These are phyloP conservation scores for Cladosporium sp. DNA, from an alignment of 2,329 filamentous ascomycete genomes.

Conservation along the genomic window DNA sequence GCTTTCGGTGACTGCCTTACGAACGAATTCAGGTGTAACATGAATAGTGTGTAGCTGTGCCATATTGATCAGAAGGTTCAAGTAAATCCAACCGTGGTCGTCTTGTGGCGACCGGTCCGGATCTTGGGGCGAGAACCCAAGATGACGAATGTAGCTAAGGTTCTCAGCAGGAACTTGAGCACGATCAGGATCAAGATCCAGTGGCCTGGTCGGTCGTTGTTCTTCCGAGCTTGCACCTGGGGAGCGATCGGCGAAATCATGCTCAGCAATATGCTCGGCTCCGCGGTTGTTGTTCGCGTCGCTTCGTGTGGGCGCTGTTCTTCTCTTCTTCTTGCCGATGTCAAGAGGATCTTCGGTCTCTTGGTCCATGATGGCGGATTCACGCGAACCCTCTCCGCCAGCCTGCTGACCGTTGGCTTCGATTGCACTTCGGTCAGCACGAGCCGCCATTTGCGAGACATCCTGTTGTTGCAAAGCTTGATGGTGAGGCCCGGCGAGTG, in stretches of 20 bases:
- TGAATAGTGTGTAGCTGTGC: conserved; percentile 83
- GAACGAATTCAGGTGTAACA: conserved; percentile 73
- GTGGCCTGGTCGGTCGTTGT: conserved; percentile 71
- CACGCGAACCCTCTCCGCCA: conserved; percentile 40
- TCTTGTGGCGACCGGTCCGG: conserved; percentile 52
- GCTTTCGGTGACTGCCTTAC: conserved; percentile 64
- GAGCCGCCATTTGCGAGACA: conserved; percentile 52
- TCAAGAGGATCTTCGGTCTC: conserved; percentile 23
- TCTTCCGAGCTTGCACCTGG: conserved; percentile 38
- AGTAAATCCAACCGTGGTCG: conserved; percentile 75
- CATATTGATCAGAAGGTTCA: conserved; percentile 76
- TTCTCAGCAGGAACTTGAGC: conserved; percentile 72
- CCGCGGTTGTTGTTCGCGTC: background rate
- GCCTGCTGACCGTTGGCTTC: conserved; percentile 37
- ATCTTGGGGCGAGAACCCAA: conserved; percentile 63
- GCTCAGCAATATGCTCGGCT: conserved; percentile 10
- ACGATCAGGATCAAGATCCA: conserved; percentile 75
- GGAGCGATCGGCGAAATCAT: conserved; percentile 16
- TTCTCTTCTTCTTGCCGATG: conserved; percentile 6
- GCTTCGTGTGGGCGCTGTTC: background rate
- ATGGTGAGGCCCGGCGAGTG: conserved; percentile 39
- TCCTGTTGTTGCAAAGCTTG: conserved; percentile 55
- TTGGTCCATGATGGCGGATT: conserved; percentile 42
- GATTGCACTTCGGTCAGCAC: conserved; percentile 38
- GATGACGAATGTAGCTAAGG: conserved; percentile 72